These are phyloP conservation scores for Xylaria sp. DNA, from an alignment of 2,329 filamentous ascomycete genomes.

Conservation along the genomic window DNA sequence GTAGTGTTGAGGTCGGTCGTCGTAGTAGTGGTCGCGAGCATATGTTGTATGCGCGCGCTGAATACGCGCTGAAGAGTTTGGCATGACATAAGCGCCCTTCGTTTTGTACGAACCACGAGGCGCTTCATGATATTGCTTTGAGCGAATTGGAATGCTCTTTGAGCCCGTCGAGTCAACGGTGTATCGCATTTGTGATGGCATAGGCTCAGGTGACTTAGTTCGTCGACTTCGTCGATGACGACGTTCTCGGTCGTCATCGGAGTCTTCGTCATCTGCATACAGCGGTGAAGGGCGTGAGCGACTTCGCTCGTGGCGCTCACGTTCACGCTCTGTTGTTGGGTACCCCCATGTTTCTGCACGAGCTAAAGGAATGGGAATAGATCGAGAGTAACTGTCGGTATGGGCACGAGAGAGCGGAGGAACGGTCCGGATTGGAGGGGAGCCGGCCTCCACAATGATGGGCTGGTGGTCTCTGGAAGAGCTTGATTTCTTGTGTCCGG, in stretches of 20 bases:
- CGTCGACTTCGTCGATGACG: constrained; percentile 43
- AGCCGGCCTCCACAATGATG: constrained; percentile 40
- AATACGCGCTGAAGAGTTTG: constrained; percentile 42
- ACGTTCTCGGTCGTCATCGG: constrained; percentile 44
- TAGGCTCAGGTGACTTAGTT: constrained; percentile 43
- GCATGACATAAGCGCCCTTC: constrained; percentile 30
- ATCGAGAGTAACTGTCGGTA: constrained; percentile 44
- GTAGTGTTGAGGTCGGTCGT: constrained; percentile 35
- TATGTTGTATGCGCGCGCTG: constrained; percentile 37
- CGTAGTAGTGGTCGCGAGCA: constrained; percentile 38
- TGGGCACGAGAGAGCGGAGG: constrained; percentile 43
- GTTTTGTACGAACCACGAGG: constrained; percentile 34
- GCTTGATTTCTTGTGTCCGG: constrained; percentile 46
- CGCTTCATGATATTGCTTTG: constrained; percentile 37
- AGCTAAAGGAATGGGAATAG: constrained; percentile 38
- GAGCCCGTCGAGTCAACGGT: constrained; percentile 20
- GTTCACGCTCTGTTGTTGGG: constrained; percentile 36
- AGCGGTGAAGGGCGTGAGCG: constrained; percentile 24
- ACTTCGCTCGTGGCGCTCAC: constrained; percentile 42
- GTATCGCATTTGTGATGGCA: constrained; percentile 30
- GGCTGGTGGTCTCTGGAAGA: constrained; percentile 42
- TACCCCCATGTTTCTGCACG: constrained; percentile 46
- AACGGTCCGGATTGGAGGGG: constrained; percentile 28
- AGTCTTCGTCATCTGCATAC: constrained; percentile 43
- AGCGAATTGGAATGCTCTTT: constrained; percentile 36